These are phyloP conservation scores for Crepidotus variabilis DNA, from an alignment of 768 basidiomycete genomes.

Conservation along the genomic window DNA sequence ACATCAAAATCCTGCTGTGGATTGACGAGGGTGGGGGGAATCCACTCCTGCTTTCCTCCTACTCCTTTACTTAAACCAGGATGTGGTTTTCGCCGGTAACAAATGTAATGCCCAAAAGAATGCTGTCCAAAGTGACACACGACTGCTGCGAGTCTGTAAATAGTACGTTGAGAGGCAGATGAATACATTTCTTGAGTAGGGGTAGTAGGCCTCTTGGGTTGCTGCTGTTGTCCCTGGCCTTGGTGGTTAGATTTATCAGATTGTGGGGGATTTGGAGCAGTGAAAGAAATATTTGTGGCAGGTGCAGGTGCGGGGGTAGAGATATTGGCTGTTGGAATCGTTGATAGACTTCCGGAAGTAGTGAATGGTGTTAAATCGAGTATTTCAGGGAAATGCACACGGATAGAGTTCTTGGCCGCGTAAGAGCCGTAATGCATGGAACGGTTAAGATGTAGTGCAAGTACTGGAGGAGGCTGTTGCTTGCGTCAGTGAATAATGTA, in stretches of 20 bases:
- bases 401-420: constrained; percentile 81
- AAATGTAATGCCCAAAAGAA: constrained; percentile 93
- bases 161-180: constrained; percentile 42
- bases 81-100: constrained; percentile 77
- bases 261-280: constrained; percentile 2
- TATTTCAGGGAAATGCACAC: constrained; percentile 78
- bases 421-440: constrained; percentile 77
- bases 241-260: constrained; percentile 1
- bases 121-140: constrained; percentile 95
- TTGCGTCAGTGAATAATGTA: background rate
- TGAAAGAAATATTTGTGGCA: constrained; percentile 13
- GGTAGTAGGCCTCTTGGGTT: constrained; percentile 42
- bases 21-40: constrained; percentile 30
- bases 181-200: constrained; percentile 54
- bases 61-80: constrained; percentile 28
- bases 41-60: constrained; percentile 33
- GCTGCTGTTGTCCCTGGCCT: constrained; percentile 14
- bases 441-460: constrained; percentile 88
- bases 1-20: constrained; percentile 21
- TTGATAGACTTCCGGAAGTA: constrained; percentile 75
- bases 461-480: constrained; percentile 73
- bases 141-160: constrained; percentile 82
- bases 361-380: constrained; percentile 89
- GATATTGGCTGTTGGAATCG: constrained; percentile 64
- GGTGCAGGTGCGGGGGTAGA: constrained; percentile 54